Evolutionary conservation across 2,329 filamentous ascomycete genomes (phyloP), one percentile per base, ranked within the genome.

Genomic region (Thielaviopsis musarum): DNA sequence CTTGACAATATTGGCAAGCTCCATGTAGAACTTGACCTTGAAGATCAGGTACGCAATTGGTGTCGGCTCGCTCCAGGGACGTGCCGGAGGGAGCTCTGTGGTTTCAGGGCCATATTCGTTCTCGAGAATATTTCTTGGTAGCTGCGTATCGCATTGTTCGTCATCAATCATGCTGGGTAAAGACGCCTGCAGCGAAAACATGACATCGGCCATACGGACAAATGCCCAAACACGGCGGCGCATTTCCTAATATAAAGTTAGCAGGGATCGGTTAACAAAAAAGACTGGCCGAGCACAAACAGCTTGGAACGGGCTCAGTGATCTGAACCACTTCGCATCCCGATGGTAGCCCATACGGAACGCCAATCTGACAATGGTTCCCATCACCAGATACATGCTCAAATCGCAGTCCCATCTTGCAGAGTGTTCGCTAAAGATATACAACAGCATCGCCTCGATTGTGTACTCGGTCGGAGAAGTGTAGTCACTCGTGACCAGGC

Each of bases 71-170:
- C 78, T 82, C 34, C 74, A 74, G 0, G 87, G 83, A 60, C 86
- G 75, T 0, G 85, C 81, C 1, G 80, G 77, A 0, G 88, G 88
- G 10, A 91, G 70, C 7, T 77, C 72, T 64, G 83, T 85, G 63
- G 82, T 85, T 22, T 81, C 78, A 2, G 85, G 83, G 54, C 83
- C 78, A 48, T 93, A 83, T 64, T 91, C 88, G 63, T 91, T 86
- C 65, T 93, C 88, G 67, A 87, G 88, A 17, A 91, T 78, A 66
- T 91, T 93, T 60, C 83, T 80, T 0, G 88, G 88, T 5, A 88
- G 72, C 65, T 85, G 78, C 0, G 87, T 85, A 66, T 93, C 88
- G 59, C 83, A 89, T 66, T 90, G 84, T 54, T 85, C 77, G 13
- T 85, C 78, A 63, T 85, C 80, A 26, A 91, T 83, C 77, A 91